Conservation (phyloP, 495 filamentous ascomycete species). For the Sporormia fimetaria region DNA sequence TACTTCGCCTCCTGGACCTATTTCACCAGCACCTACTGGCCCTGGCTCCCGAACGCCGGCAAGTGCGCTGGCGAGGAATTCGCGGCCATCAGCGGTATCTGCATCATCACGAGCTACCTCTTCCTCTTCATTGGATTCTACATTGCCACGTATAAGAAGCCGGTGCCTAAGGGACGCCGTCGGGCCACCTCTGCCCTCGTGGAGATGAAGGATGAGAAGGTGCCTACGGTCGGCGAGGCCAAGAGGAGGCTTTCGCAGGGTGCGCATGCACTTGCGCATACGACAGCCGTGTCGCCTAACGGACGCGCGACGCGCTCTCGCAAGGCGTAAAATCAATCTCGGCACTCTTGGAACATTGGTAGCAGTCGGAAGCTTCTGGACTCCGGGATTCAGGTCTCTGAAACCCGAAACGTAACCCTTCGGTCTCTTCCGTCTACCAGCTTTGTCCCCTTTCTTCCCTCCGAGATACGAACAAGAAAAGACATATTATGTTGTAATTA, state of each 20-base stretch:
- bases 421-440: too few species aligned
- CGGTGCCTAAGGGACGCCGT: slow-evolving; percentile 29
- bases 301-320: slow-evolving; percentile 13
- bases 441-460: too few species aligned
- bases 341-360: too few species aligned
- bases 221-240: slow-evolving; percentile 34
- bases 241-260: slow-evolving; percentile 27
- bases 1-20: slow-evolving; percentile 39
- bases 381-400: too few species aligned
- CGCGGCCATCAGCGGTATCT: slow-evolving; percentile 86
- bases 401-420: too few species aligned
- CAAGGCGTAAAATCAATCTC: slow-evolving; percentile 24
- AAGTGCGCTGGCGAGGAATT: slow-evolving; percentile 94
- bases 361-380: too few species aligned
- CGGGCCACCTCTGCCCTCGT: slow-evolving; percentile 33
- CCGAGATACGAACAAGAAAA: too few species aligned
- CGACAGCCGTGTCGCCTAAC: slow-evolving; percentile 3
- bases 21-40: slow-evolving; percentile 78
- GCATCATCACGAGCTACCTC: slow-evolving; percentile 83
- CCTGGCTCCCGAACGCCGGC: slow-evolving; percentile 67
- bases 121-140: slow-evolving; percentile 99
- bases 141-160: slow-evolving; percentile 90
- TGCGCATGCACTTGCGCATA: slow-evolving; percentile 9
- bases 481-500: too few species aligned
- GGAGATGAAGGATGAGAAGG: slow-evolving; percentile 39